Evolutionary conservation across 192 early-diverging fungal genomes (phyloP).

Genomic region (Phlyctochytrium arcticum): DNA sequence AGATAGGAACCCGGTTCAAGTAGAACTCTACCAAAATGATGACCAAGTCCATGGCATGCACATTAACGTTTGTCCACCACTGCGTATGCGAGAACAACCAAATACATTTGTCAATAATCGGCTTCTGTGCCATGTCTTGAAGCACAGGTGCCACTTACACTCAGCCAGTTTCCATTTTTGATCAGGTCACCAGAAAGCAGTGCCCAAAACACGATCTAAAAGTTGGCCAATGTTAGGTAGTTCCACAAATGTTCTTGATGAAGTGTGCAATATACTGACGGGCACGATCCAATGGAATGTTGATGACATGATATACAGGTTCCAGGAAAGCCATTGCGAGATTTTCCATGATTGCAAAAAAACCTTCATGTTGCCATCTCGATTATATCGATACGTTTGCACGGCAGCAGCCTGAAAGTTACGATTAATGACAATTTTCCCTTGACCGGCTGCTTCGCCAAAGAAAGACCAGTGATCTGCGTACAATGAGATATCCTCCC

Average conservation of each 20-base stretch:
- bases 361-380: background rate
- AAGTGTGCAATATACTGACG: background rate
- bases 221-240: background rate
- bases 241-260: background rate
- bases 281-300: slow-evolving; percentile 32
- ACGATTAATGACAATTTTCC: background rate
- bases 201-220: slow-evolving; percentile 30
- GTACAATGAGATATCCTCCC: slow-evolving; percentile 7
- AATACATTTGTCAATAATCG: background rate
- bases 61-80: slow-evolving; percentile 22
- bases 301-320: slow-evolving; percentile 26
- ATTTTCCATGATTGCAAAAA: slow-evolving; percentile 1
- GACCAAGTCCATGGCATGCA: slow-evolving; percentile 24
- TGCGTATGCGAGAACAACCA: background rate
- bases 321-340: slow-evolving; percentile 28
- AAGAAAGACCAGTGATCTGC: too few species aligned
- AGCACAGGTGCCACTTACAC: background rate
- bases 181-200: slow-evolving; percentile 15
- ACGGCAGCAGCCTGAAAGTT: background rate
- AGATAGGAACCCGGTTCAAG: slow-evolving; percentile 23
- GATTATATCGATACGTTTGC: slow-evolving; percentile 6
- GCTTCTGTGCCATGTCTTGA: background rate
- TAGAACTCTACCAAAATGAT: slow-evolving; percentile 31
- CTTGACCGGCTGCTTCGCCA: too few species aligned
- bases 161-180: background rate